Conservation (phyloP, 139 green algal species). For the Nannochloris sp. region DNA sequence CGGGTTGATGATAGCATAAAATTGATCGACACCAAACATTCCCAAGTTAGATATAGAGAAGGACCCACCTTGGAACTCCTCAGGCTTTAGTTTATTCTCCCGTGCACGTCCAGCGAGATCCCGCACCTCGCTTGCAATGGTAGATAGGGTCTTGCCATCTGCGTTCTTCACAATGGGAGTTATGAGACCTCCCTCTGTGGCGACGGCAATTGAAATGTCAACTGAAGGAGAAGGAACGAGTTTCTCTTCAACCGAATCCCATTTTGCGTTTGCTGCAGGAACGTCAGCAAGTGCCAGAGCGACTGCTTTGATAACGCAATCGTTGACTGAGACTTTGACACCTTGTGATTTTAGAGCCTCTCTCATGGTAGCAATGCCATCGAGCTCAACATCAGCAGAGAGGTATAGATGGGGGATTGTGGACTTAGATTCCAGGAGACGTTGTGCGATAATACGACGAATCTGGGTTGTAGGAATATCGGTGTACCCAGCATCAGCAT, state of each 20-base stretch:
- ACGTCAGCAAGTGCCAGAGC: slow-evolving; percentile 76
- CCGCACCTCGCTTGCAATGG: slow-evolving; percentile 44
- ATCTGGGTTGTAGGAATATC: slow-evolving; percentile 72
- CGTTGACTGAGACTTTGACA: slow-evolving; percentile 79
- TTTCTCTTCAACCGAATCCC: slow-evolving; percentile 15
- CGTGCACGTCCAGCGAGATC: slow-evolving; percentile 69
- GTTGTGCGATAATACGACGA: slow-evolving; percentile 76
- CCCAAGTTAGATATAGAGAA: slow-evolving; percentile 88
- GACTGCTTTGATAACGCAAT: slow-evolving; percentile 84
- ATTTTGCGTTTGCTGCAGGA: slow-evolving; percentile 57
- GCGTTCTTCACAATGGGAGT: slow-evolving; percentile 78
- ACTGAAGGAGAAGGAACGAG: slow-evolving; percentile 32
- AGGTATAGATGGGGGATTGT: slow-evolving; percentile 57
- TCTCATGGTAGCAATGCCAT: slow-evolving; percentile 45
- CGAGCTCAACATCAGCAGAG: slow-evolving; percentile 57
- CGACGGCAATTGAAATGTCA: slow-evolving; percentile 83
- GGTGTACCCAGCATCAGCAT: slow-evolving; percentile 25
- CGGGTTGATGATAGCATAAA: slow-evolving; percentile 95
- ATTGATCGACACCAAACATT: slow-evolving; percentile 85
- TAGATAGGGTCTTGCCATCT: slow-evolving; percentile 44
- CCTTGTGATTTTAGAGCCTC: slow-evolving; percentile 47
- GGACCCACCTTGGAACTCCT: slow-evolving; percentile 85
- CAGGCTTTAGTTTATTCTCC: slow-evolving; percentile 81
- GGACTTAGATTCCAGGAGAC: slow-evolving; percentile 84
- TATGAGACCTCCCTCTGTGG: slow-evolving; percentile 81